Base-by-base conservation (phyloP, 208 protist species). In the Angomonas desouzai region DNA sequence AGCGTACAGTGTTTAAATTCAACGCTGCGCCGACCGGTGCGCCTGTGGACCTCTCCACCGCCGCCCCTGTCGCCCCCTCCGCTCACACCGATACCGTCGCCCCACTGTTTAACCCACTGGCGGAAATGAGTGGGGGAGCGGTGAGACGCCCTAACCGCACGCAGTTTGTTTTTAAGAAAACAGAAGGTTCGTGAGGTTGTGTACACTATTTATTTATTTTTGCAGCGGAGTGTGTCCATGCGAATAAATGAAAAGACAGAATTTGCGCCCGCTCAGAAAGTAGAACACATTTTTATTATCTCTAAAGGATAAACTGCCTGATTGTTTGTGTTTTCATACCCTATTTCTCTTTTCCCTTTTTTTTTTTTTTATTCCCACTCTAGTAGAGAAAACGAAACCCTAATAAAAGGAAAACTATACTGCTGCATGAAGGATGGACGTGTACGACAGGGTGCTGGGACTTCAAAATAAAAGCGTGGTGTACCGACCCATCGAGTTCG, bases 401-500 rank as follows among this genome's bases (percentile, higher is more conserved):
- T 13, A 51, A 13, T 27, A 27, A 13, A 23, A 23, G n/a, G 10
- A 51, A 51, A 4, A 51, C 9, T 22, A 10, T 40, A 11, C 6
- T 28, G 3, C 22, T 47, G 13, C 65, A n/a, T 36, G 36, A 27
- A 25, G 3, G 6, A 87, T 89, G 85, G 70, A 85, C 43, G 64
- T 80, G 6, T 48, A 83, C 57, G 63, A 78, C 40, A 74, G 79
- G 30, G 57, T 68, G 48, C 69, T 90, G 22, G 83, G 83, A n/a
- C 80, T 86, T 43, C 60, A 67, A 16, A 77, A 77, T 0, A 78
- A 74, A 23, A 74, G 86, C 13, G 70, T 84, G 30, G 63, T 90
- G 10, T 95, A 79, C 64, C 73, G 89, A 34, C 78, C 76, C 18
- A 89, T 96, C 47, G 76, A 85, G 40, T 96, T 93, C 58, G 90